Evolutionary conservation across 1,284 basidiomycete species (phyloP), one percentile per base, ranked within the genome.

Genomic region (Irpex rosettiformis): DNA sequence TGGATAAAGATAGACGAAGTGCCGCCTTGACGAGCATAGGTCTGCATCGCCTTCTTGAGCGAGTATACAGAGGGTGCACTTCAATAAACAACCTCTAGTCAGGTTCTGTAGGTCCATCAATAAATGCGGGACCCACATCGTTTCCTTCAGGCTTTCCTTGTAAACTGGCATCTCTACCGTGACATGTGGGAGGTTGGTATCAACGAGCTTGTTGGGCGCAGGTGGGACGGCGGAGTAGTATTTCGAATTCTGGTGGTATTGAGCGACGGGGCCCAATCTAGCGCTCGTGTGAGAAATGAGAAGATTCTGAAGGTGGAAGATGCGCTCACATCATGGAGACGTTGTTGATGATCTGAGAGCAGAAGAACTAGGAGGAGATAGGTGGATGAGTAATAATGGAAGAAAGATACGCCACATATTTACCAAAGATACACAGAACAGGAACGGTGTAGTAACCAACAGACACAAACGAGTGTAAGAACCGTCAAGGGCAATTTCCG

Each of bases 11-110:
- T 91, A 21, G 82, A 74, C 3, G 87, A 90, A 0, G 88, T 88
- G 8, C 91, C 91, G 21, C 90, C 91, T 67, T 93, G 90, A 1
- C 89, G 79, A 21, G 91, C 89, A 68, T 93, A 93, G 1, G 89
- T 93, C 68, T 89, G 89, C 85, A 94, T 93, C 0, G 91, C 92
- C 69, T 85, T 86, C 74, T 94, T 93, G 61, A 94, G 73, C 0
- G 88, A 93, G 62, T 84, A 82, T 43, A 94, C 84, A 1, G 92
- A 93, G 1, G 89, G 91, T 3, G 82, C 70, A 57, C 87, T 88
- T 57, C 11, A 56, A 58, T 4, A 18, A 10, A 30, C 49, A 21
- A 58, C n/a, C 47, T 5, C 7, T 45, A 28, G 25, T 25, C 7
- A 22, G 43, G 27, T 11, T n/a, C 7, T 47, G 54, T 28, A 28